phyloP scores from a whole-genome alignment of 1,139 yeast genomes.

The Meyerozyma elateridarum region DNA sequence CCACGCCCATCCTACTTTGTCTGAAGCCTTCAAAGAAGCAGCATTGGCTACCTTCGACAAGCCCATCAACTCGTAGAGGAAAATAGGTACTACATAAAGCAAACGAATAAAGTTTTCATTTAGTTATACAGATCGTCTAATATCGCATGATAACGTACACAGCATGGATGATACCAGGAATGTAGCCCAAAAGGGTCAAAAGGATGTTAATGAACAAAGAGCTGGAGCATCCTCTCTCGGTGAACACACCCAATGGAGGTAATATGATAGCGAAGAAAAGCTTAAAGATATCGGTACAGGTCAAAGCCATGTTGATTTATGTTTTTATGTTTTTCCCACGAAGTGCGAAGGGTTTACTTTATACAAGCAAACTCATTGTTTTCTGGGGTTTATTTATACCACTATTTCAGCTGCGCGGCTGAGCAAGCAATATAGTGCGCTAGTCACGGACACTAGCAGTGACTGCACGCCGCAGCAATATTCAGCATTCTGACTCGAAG shows the following conservation, averaged over 20 bases:
- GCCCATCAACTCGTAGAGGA: conserved; percentile 69
- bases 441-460: no score
- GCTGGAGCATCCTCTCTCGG: conserved; percentile 59
- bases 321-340: no score
- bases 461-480: no score
- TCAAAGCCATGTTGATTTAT: conserved; percentile 4
- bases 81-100: neutral
- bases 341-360: no score
- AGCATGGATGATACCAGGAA: conserved; percentile 66
- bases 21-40: conserved; percentile 99
- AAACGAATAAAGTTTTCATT: neutral
- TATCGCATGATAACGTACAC: conserved; percentile 47
- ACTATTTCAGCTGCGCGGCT: no score
- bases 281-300: conserved; percentile 42
- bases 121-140: conserved; percentile 10
- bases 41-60: conserved; percentile 89
- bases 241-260: conserved; percentile 73
- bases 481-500: no score
- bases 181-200: conserved; percentile 59
- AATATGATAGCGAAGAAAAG: conserved; percentile 57
- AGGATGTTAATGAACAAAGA: conserved; percentile 56
- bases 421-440: no score
- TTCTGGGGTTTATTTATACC: no score
- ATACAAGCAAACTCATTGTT: no score
- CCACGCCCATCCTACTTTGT: conserved; percentile 97